Percentiles rank a stretch among this genome's conserved stretches.
Evolutionary conservation across 495 filamentous ascomycete species (phyloP).

Genomic region (Ascodesmis nigricans): DNA sequence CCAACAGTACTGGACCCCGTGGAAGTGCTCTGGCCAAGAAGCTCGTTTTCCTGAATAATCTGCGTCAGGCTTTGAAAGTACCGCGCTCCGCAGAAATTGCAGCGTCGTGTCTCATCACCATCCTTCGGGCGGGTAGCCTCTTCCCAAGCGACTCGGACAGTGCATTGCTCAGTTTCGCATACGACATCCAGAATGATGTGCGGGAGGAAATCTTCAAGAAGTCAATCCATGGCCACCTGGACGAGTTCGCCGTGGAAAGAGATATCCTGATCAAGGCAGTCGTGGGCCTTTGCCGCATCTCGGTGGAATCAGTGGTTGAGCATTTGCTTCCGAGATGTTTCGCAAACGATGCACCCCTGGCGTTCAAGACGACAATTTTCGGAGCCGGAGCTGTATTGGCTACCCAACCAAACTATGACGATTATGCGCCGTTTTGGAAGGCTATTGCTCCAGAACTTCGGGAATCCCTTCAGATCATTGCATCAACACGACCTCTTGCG

Average conservation of each 20-base stretch:
- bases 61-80: conserved; percentile 35
- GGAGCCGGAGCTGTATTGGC: conserved; percentile 23
- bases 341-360: conserved; percentile 31
- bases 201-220: conserved; percentile 39
- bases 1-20: conserved; percentile 33
- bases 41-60: conserved; percentile 35
- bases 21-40: conserved; percentile 35
- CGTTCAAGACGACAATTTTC: conserved; percentile 38
- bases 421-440: conserved; percentile 32
- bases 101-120: conserved; percentile 35
- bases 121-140: conserved; percentile 36
- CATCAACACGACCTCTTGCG: conserved; percentile 10
- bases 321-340: conserved; percentile 32
- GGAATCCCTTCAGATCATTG: conserved; percentile 27
- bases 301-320: conserved; percentile 33
- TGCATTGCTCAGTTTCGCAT: conserved; percentile 38
- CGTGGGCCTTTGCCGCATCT: conserved; percentile 36
- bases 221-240: conserved; percentile 23
- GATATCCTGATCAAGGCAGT: conserved; percentile 42
- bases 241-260: conserved; percentile 29
- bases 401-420: conserved; percentile 24
- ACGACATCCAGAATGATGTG: conserved; percentile 44
- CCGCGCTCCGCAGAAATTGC: conserved; percentile 32
- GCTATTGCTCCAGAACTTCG: conserved; percentile 34
- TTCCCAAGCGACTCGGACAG: conserved; percentile 37